These are phyloP conservation scores for Botrytis medusae DNA, from an alignment of 2,329 filamentous ascomycete genomes.

Conservation along the genomic window DNA sequence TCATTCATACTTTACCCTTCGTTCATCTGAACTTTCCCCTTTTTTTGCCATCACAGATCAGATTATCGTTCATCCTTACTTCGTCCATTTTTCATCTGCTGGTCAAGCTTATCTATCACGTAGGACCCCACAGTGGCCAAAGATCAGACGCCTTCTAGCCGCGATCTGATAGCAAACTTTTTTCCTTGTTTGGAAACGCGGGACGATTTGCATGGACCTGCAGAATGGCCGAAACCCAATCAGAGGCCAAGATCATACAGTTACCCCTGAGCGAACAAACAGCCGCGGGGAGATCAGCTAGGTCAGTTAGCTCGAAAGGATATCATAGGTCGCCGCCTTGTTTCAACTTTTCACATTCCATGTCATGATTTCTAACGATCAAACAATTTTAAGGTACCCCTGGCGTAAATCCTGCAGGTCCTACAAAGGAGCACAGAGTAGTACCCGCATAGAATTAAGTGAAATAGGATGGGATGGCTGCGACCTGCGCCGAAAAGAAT, in stretches of 20 bases:
- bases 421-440: slow-evolving; percentile 3
- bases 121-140: not conserved
- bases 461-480: slow-evolving; percentile 19
- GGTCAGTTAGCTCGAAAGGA: not conserved
- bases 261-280: slow-evolving; percentile 4
- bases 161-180: slow-evolving; percentile 3
- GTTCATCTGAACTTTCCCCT: not conserved
- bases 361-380: not conserved
- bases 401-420: slow-evolving; percentile 11
- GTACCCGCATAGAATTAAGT: slow-evolving; percentile 2
- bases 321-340: slow-evolving; percentile 11
- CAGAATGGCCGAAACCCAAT: slow-evolving; percentile 5
- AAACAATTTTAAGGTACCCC: not conserved
- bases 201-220: not conserved
- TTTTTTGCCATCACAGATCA: not conserved
- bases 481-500: slow-evolving; percentile 8
- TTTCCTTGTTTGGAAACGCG: not conserved
- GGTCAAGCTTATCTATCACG: not conserved
- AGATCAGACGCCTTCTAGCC: slow-evolving; percentile 18
- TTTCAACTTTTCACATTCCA: slow-evolving; percentile 15
- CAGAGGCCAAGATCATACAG: not conserved
- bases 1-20: too few species aligned
- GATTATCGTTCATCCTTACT: not conserved
- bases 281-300: not conserved
- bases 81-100: not conserved